phyloP scores from a whole-genome alignment of 192 early-diverging fungal genomes.

The Spizellomyces punctatus region DNA sequence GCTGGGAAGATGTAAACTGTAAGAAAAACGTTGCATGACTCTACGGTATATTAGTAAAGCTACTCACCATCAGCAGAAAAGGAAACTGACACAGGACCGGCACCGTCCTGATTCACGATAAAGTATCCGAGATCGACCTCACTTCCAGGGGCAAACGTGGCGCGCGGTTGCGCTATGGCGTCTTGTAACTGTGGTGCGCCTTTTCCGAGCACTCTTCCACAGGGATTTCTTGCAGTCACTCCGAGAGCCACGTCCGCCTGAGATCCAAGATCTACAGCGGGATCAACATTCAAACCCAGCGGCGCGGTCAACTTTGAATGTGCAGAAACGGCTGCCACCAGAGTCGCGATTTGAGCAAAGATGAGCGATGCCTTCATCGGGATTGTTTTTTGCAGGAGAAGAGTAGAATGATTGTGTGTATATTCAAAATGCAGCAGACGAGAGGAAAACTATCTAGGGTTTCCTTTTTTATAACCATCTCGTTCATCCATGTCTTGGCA shows the following conservation, averaged over 20 bases:
- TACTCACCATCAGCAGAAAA: slow-evolving; percentile 21
- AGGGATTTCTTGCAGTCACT: slow-evolving; percentile 10
- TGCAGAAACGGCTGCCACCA: slow-evolving; percentile 3
- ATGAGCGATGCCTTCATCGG: neutral
- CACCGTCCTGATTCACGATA: slow-evolving; percentile 35
- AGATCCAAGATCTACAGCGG: slow-evolving; percentile 22
- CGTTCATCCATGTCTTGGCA: too few relatives aligned
- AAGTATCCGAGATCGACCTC: slow-evolving; percentile 1
- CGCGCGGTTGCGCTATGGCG: slow-evolving; percentile 15
- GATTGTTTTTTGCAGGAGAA: too few relatives aligned
- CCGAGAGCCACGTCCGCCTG: slow-evolving; percentile 34
- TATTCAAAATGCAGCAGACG: too few relatives aligned
- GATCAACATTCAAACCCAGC: slow-evolving; percentile 35
- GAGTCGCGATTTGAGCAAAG: slow-evolving; percentile 6
- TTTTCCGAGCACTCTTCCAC: slow-evolving; percentile 15
- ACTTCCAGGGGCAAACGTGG: slow-evolving; percentile 22
- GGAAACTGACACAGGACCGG: slow-evolving; percentile 17
- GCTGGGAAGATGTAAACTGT: neutral
- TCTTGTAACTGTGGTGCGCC: neutral
- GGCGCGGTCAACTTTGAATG: slow-evolving; percentile 29
- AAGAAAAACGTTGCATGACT: too few relatives aligned
- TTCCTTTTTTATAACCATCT: too few relatives aligned
- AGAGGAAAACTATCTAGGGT: too few relatives aligned
- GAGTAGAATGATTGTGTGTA: too few relatives aligned
- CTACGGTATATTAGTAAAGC: neutral